phyloP scores from a whole-genome alignment of 1,284 basidiomycete genomes.

The Flammula alnicola region DNA sequence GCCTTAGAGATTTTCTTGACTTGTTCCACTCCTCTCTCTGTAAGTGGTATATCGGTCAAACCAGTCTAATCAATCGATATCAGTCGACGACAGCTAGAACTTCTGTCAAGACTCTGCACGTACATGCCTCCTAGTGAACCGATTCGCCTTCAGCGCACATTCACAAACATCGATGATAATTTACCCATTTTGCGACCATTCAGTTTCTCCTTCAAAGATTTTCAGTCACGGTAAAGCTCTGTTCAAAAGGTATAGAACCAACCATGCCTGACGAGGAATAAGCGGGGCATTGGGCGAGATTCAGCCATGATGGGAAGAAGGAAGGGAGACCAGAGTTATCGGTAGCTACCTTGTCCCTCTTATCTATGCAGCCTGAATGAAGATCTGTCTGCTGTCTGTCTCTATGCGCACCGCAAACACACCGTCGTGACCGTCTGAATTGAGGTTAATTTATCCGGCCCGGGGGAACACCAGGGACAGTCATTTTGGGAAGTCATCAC shows the following conservation, averaged over 20 bases:
- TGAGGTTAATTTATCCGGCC: neutral
- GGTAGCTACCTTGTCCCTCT: too few relatives aligned
- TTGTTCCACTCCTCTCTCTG: slow-evolving; percentile 77
- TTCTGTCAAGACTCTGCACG: slow-evolving; percentile 27
- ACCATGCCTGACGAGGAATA: slow-evolving; percentile 84
- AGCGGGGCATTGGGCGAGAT: slow-evolving; percentile 65
- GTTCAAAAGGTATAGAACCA: slow-evolving; percentile 16
- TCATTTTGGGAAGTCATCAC: neutral
- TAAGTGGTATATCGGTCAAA: slow-evolving; percentile 85
- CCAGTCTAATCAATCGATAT: slow-evolving; percentile 69
- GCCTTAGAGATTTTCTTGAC: slow-evolving; percentile 67
- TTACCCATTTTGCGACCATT: slow-evolving; percentile 91
- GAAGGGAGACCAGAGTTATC: too few relatives aligned
- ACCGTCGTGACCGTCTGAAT: neutral
- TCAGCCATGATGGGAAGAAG: slow-evolving; percentile 32
- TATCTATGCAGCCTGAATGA: too few relatives aligned
- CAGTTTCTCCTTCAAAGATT: slow-evolving; percentile 76
- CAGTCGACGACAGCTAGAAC: neutral
- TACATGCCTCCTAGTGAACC: slow-evolving; percentile 68
- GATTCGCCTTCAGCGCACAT: too few relatives aligned
- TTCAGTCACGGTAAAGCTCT: neutral
- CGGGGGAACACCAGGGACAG: neutral
- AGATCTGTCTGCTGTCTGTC: too few relatives aligned
- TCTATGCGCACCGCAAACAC: too few relatives aligned
- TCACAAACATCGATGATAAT: too few relatives aligned